Percentiles rank a stretch among this genome's conserved stretches.
phyloP scores from a whole-genome alignment of 2,329 filamentous ascomycete species.

The Tothia fuscella region DNA sequence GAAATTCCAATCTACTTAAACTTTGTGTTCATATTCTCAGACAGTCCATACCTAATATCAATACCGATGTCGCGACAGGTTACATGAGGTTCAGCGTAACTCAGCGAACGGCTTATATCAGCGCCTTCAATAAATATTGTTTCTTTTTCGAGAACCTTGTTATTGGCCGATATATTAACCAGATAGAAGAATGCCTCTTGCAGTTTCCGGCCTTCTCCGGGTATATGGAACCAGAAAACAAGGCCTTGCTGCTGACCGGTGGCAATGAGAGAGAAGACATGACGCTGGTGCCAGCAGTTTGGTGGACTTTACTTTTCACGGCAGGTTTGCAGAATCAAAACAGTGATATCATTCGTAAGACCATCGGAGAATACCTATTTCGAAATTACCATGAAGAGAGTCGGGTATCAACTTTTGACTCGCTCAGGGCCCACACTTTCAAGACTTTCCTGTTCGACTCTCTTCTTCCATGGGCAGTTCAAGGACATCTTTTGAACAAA shows the following conservation, averaged over 20 bases:
- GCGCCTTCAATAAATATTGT: slow-evolving; percentile 31
- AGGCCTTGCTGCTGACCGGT: not conserved
- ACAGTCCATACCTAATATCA: no score
- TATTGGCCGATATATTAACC: slow-evolving; percentile 37
- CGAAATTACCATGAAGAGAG: slow-evolving; percentile 10
- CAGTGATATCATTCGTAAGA: slow-evolving; percentile 7
- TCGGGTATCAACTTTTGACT: no score
- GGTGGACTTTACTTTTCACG: slow-evolving; percentile 8
- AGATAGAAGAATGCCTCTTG: slow-evolving; percentile 32
- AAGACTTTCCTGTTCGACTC: slow-evolving; percentile 26
- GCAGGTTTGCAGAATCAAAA: slow-evolving; percentile 4
- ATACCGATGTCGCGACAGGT: no score
- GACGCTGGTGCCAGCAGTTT: not conserved
- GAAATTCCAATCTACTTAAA: no score
- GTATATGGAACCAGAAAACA: not conserved
- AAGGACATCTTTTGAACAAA: slow-evolving; percentile 29
- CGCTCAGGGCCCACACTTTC: no score
- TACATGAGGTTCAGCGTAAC: no score
- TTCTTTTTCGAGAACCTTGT: slow-evolving; percentile 37
- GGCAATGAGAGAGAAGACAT: no score
- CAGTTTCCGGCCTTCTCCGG: not conserved
- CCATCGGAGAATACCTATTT: slow-evolving; percentile 5
- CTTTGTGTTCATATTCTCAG: no score
- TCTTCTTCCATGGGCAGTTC: slow-evolving; percentile 36
- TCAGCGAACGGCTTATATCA: slow-evolving; percentile 14